phyloP scores from a whole-genome alignment of 768 basidiomycete species.

The Coprinellus aureogranulatus region DNA sequence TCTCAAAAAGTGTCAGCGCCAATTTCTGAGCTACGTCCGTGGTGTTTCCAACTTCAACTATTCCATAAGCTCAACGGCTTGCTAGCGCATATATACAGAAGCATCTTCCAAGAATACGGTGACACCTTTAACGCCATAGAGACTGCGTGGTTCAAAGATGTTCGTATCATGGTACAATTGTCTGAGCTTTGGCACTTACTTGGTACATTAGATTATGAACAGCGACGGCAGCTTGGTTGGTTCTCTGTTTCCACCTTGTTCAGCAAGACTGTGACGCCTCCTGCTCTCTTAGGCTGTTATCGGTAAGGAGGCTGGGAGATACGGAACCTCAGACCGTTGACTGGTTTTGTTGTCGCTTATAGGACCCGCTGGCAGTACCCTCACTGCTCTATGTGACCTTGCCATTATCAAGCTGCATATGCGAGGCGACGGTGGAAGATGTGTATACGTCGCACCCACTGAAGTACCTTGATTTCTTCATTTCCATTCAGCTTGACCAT shows the following conservation, averaged over 20 bases:
- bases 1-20: no score
- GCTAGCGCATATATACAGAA: no score
- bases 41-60: no score
- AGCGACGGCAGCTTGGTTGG: slow-evolving; percentile 65
- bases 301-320: slow-evolving; percentile 35
- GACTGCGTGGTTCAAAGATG: no score
- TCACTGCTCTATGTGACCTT: slow-evolving; percentile 93
- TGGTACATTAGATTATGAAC: slow-evolving; percentile 62
- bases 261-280: neutral
- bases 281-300: slow-evolving; percentile 58
- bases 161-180: no score
- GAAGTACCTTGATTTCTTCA: slow-evolving; percentile 50
- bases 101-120: no score
- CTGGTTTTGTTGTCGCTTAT: slow-evolving; percentile 5
- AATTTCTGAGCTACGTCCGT: no score
- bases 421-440: slow-evolving; percentile 47
- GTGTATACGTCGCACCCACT: slow-evolving; percentile 91
- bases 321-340: no score
- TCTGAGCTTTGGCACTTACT: no score
- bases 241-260: slow-evolving; percentile 9
- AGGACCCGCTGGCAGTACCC: slow-evolving; percentile 97
- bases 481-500: no score
- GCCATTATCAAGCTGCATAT: slow-evolving; percentile 67
- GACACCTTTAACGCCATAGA: no score
- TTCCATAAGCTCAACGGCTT: no score